These are phyloP conservation scores for Hemisphaericaspora nanyangensis DNA, from an alignment of 805 yeast species.

Conservation along the genomic window DNA sequence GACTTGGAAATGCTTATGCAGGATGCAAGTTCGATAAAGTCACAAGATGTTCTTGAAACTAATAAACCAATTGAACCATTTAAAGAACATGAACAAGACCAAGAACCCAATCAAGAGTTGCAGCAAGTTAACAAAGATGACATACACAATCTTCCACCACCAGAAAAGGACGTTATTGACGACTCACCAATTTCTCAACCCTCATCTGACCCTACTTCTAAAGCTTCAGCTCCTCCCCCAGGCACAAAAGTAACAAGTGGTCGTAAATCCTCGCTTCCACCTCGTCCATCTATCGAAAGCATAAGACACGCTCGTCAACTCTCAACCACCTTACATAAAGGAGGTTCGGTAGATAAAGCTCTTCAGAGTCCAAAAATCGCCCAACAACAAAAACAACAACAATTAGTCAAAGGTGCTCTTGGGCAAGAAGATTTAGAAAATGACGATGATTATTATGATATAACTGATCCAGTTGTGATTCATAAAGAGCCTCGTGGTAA, in stretches of 20 bases:
- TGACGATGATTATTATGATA: constrained; percentile 33
- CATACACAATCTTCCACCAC: not conserved
- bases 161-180: not conserved
- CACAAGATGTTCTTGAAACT: too few species aligned
- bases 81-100: constrained; percentile 1
- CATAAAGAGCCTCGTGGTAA: constrained; percentile 29
- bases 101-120: not conserved
- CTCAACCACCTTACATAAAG: constrained; percentile 3
- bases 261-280: constrained; percentile 4
- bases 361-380: not conserved
- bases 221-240: too few species aligned
- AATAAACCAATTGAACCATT: not conserved
- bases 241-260: not conserved
- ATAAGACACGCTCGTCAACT: constrained; percentile 7
- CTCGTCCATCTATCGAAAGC: constrained; percentile 6
- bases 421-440: not conserved
- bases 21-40: constrained; percentile 7
- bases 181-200: not conserved
- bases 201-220: not conserved
- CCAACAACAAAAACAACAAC: not conserved
- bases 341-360: not conserved
- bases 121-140: not conserved
- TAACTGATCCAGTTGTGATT: constrained; percentile 33
- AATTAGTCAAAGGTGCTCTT: not conserved
- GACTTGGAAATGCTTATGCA: constrained; percentile 37